Conservation (phyloP, 495 filamentous ascomycete genomes). For the Annulohypoxylon maeteangense region DNA sequence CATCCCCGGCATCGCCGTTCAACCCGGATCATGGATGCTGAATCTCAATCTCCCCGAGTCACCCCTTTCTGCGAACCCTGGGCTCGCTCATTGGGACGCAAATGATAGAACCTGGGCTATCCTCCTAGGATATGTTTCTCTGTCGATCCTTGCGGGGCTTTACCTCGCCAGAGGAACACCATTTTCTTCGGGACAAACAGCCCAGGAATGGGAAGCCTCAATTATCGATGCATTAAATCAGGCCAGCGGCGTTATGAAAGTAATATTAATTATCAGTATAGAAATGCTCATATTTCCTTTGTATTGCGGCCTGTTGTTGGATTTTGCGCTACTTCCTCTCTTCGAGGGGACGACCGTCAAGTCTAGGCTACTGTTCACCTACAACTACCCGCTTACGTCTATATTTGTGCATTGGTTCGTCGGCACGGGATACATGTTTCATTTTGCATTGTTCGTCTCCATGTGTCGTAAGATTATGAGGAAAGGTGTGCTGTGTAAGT, state of each 20-base stretch:
- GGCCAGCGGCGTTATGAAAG: constrained; percentile 96
- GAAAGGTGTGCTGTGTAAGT: constrained; percentile 87
- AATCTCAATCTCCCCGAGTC: constrained; percentile 58
- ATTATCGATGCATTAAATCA: constrained; percentile 88
- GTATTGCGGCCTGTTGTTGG: constrained; percentile 92
- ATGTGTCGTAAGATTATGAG: constrained; percentile 99
- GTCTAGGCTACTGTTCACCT: constrained; percentile 79
- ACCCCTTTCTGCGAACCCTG: constrained; percentile 61
- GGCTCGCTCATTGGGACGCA: constrained; percentile 78
- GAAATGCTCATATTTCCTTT: constrained; percentile 98
- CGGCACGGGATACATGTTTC: constrained; percentile 99
- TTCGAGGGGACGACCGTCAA: constrained; percentile 81
- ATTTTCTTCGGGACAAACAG: constrained; percentile 70
- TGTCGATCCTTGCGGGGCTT: constrained; percentile 75
- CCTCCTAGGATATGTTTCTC: constrained; percentile 78
- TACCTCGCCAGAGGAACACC: constrained; percentile 79
- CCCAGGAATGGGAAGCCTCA: constrained; percentile 77
- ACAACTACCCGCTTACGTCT: constrained; percentile 80
- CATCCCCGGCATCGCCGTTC: constrained; percentile 12
- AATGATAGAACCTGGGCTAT: constrained; percentile 84
- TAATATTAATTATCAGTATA: constrained; percentile 97
- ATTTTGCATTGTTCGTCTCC: constrained; percentile 97
- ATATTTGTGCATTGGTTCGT: constrained; percentile 99
- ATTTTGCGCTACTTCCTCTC: constrained; percentile 86
- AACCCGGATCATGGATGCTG: constrained; percentile 60